phyloP scores from a whole-genome alignment of 2,329 filamentous ascomycete species.

The Colletotrichum echinochloae region DNA sequence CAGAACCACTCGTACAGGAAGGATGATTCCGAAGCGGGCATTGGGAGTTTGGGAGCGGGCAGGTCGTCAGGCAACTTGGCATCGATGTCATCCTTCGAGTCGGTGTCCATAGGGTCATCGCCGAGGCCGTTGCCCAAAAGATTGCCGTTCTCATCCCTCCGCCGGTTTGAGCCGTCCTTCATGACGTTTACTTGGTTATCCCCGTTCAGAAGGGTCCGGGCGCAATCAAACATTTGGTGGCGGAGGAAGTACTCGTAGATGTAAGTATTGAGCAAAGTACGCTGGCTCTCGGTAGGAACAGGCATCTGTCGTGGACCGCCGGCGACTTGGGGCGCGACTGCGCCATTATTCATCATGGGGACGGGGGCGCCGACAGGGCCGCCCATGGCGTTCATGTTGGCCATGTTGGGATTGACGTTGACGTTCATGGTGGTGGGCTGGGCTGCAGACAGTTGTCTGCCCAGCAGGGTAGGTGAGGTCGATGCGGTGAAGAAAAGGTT shows the following conservation, averaged over 20 bases:
- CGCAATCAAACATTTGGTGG: constrained; percentile 85
- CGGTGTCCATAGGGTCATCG: constrained; percentile 84
- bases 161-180: constrained; percentile 77
- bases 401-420: constrained; percentile 71
- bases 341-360: constrained; percentile 75
- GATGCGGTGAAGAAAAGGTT: constrained; percentile 41
- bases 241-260: constrained; percentile 94
- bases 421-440: constrained; percentile 63
- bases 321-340: constrained; percentile 48
- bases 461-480: constrained; percentile 39
- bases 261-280: constrained; percentile 80
- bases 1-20: constrained; percentile 99
- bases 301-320: constrained; percentile 42
- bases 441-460: constrained; percentile 56
- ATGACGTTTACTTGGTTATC: constrained; percentile 75
- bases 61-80: constrained; percentile 83
- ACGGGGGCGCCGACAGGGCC: constrained; percentile 73
- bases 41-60: constrained; percentile 77
- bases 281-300: constrained; percentile 55
- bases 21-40: constrained; percentile 75
- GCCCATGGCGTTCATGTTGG: constrained; percentile 76
- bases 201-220: constrained; percentile 76
- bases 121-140: constrained; percentile 75
- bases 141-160: constrained; percentile 76
- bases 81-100: constrained; percentile 81